phyloP scores from a whole-genome alignment of 257 asterid species.

The Leptodermis oblonga region DNA sequence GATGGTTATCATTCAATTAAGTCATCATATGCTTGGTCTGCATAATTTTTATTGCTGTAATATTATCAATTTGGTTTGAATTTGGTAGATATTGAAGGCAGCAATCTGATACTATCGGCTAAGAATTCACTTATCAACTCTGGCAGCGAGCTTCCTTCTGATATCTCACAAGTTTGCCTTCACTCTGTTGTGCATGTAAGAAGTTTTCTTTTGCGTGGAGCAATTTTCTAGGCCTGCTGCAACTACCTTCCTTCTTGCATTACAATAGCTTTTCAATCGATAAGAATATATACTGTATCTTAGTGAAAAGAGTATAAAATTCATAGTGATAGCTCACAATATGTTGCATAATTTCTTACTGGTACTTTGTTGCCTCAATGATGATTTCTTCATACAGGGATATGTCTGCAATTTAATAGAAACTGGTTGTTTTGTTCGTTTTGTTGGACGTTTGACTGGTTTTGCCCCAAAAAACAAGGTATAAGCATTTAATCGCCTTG shows the following conservation, averaged over 20 bases:
- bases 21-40: not conserved
- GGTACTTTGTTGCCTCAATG: constrained; percentile 6
- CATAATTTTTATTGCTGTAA: not conserved
- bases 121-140: constrained; percentile 73
- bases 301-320: too few relatives aligned
- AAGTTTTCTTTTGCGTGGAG: constrained; percentile 14
- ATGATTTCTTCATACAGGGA: constrained; percentile 51
- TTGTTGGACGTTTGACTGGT: constrained; percentile 89
- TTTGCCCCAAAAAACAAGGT: constrained; percentile 97
- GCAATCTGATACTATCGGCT: constrained; percentile 67
- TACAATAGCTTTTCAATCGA: not conserved
- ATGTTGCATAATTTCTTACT: constrained; percentile 3
- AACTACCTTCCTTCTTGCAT: not conserved
- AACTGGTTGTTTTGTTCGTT: constrained; percentile 92
- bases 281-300: not conserved
- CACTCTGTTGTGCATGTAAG: constrained; percentile 88
- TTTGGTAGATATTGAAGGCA: constrained; percentile 74
- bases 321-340: not conserved
- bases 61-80: constrained; percentile 1
- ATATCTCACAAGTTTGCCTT: constrained; percentile 55
- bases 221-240: not conserved
- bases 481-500: not conserved
- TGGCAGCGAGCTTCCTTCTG: constrained; percentile 64
- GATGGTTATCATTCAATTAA: not conserved
- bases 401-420: constrained; percentile 89